Conservation (phyloP, 192 early-diverging fungal genomes). For the Glomus cerebriforme region DNA sequence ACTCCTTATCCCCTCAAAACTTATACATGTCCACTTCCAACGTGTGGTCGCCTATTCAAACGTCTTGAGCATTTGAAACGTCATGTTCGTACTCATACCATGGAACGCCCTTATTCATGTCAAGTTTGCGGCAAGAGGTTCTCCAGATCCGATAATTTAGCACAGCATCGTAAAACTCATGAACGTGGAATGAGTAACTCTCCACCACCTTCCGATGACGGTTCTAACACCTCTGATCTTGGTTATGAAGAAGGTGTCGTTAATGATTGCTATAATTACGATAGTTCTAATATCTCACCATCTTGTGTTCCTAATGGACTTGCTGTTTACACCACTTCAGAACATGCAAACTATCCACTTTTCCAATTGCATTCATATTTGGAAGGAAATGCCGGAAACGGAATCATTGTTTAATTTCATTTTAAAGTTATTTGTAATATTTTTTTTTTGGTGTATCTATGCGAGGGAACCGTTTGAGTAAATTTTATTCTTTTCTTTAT, state of each 20-base stretch:
- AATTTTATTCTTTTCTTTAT: slow-evolving; percentile 20
- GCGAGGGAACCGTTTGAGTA: slow-evolving; percentile 5
- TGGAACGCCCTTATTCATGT: slow-evolving; percentile 61
- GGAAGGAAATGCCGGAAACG: slow-evolving; percentile 17
- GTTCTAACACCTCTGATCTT: slow-evolving; percentile 24
- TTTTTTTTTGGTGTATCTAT: not conserved
- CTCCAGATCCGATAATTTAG: slow-evolving; percentile 59
- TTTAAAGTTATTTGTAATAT: not conserved
- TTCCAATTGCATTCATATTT: slow-evolving; percentile 7
- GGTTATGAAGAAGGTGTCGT: slow-evolving; percentile 23
- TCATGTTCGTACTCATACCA: slow-evolving; percentile 60
- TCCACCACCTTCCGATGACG: slow-evolving; percentile 30
- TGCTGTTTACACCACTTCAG: slow-evolving; percentile 10
- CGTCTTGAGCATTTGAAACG: slow-evolving; percentile 60
- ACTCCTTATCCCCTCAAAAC: slow-evolving; percentile 38
- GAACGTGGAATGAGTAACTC: slow-evolving; percentile 35
- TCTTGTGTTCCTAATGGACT: slow-evolving; percentile 26
- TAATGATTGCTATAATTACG: slow-evolving; percentile 27
- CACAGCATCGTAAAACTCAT: slow-evolving; percentile 63
- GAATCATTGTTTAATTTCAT: slow-evolving; percentile 23
- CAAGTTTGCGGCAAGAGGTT: slow-evolving; percentile 56
- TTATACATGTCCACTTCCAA: slow-evolving; percentile 54
- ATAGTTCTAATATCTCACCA: not conserved
- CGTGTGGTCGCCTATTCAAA: slow-evolving; percentile 57
- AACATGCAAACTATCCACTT: not conserved